Conservation (phyloP, 2,329 filamentous ascomycete genomes). For the Claviceps spartinae region DNA sequence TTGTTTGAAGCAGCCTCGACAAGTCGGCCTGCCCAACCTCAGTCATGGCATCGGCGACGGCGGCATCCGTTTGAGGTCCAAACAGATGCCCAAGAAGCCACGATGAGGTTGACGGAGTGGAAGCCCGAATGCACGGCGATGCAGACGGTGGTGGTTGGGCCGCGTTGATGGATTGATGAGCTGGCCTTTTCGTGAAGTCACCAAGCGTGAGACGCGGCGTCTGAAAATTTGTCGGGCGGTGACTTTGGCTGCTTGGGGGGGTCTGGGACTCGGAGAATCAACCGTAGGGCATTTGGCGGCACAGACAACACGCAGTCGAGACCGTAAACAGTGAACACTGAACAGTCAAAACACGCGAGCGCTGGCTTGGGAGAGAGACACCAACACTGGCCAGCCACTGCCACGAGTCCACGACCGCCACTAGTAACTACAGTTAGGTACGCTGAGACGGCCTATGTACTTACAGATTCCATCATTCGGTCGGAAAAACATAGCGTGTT, state of each 20-base stretch:
- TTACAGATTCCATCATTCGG: too few relatives aligned
- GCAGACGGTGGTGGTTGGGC: conserved; percentile 15
- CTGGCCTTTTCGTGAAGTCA: conserved; percentile 14
- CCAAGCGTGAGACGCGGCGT: conserved; percentile 13
- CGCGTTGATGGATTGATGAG: conserved; percentile 19
- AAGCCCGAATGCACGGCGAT: conserved; percentile 16
- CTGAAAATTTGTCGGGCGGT: conserved; percentile 21
- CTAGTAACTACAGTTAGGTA: too few relatives aligned
- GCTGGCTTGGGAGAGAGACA: too few relatives aligned
- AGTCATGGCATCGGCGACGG: conserved; percentile 55
- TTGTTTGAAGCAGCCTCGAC: conserved; percentile 52
- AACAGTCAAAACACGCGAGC: too few relatives aligned
- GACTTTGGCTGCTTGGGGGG: conserved; percentile 5
- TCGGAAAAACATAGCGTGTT: too few relatives aligned
- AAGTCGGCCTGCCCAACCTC: conserved; percentile 54
- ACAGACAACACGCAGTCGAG: too few relatives aligned
- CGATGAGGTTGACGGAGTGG: conserved; percentile 16
- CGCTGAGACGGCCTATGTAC: too few relatives aligned
- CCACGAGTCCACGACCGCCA: too few relatives aligned
- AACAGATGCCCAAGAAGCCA: conserved; percentile 35
- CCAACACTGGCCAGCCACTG: too few relatives aligned
- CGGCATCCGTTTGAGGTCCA: conserved; percentile 56
- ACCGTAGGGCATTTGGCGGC: not conserved
- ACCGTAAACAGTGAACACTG: too few relatives aligned
- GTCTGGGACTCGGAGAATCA: not conserved